These are phyloP conservation scores for Cyberlindnera saturnus DNA, from an alignment of 805 yeast species.

Conservation along the genomic window DNA sequence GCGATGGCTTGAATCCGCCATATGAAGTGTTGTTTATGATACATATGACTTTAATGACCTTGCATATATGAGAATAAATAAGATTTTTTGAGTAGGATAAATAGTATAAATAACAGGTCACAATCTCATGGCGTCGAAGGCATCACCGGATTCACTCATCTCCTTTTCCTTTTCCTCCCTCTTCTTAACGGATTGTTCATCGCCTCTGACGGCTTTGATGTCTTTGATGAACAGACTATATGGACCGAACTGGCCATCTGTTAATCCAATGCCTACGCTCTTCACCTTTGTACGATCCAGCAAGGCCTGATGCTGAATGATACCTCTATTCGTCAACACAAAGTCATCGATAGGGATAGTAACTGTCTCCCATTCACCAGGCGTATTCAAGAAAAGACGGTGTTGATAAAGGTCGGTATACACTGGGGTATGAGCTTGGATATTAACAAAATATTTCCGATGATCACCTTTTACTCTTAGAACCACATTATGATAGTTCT, in stretches of 20 bases:
- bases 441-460: conserved; percentile 69
- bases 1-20: conserved; percentile 35
- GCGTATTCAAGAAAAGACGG: conserved; percentile 61
- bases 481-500: conserved; percentile 53
- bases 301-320: conserved; percentile 47
- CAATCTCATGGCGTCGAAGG: conserved; percentile 8
- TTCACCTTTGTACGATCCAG: conserved; percentile 60
- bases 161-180: conserved; percentile 9
- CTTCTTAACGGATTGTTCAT: conserved; percentile 18
- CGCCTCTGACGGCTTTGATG: conserved; percentile 62
- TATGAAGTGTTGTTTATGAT: too few species aligned
- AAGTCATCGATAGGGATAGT: conserved; percentile 72
- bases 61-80: too few species aligned
- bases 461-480: conserved; percentile 68
- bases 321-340: conserved; percentile 81
- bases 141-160: conserved; percentile 8
- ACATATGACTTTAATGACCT: too few species aligned
- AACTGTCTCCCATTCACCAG: conserved; percentile 81
- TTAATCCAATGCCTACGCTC: conserved; percentile 71
- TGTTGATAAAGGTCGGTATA: conserved; percentile 80
- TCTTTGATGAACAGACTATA: conserved; percentile 64
- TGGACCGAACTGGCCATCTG: conserved; percentile 76
- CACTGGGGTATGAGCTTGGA: conserved; percentile 76
- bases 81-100: background rate
- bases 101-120: conserved; percentile 1